Base-by-base conservation (phyloP, 345 rosid genomes). In the Populus pruinosa region DNA sequence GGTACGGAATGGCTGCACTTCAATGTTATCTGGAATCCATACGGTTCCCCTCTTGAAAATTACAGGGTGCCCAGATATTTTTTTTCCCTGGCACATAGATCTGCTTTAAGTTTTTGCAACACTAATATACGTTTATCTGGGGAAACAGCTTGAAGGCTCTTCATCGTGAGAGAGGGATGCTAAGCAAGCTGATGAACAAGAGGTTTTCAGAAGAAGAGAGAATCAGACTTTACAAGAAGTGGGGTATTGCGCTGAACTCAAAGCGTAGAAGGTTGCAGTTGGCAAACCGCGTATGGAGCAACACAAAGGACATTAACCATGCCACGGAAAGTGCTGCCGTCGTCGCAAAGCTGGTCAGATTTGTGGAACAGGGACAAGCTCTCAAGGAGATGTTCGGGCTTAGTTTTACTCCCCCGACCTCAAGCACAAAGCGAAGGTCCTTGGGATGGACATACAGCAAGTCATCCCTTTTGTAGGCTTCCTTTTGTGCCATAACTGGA, bases 321-420 rank as follows among this genome's bases (percentile, higher is more conserved):
- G 74, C 90, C 13, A 80, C 21, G 0, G 96, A 93, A 78, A 96
- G 99, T 29, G 94, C 97, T 27, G 77, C 91, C 1, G 81, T 96
- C 35, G 89, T 96, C 31, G 97, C 97, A 1, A 96, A 92, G 86
- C 87, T 96, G 64, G 87, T 89, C 25, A 87, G 89, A 81, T 91
- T 96, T 66, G 88, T 88, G 12, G 98, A 91, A 76, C 94, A 93
- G 72, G 99, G 96, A 36, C 82, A 85, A 29, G 94, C 90, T 36
- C 86, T 90, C 44, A 93, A 93, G 85, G 96, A 89, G 82, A 92
- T 91, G 97, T 90, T 93, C 68, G 97, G 99, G 9, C 92, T 93
- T 66, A 93, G 93, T 85, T 93, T 96, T 86, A 85, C 94, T 11
- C 89, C 94, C 33, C 87, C 91, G 2, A 79, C 93, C 33, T 87